Base-by-base conservation (phyloP, 2,329 filamentous ascomycete species). In the Didymosphaeria variabile region DNA sequence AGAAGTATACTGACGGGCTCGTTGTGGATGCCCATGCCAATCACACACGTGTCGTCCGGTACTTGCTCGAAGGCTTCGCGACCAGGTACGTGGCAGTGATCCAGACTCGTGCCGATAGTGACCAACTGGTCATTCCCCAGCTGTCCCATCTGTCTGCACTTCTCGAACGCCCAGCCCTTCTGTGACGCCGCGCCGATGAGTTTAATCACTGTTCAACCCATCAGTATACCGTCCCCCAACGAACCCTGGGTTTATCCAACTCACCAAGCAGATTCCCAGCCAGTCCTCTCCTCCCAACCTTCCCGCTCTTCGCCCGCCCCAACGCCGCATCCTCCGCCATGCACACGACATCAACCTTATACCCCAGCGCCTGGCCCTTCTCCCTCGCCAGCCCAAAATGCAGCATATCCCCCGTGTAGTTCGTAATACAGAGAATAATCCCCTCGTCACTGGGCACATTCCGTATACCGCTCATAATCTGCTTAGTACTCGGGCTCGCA, bases 51-150 rank as follows among this genome's bases (percentile, higher is more conserved):
- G 61, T 77, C 67, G 13, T 76, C 72, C 1, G 79, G 74, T 5
- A 85, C 79, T 0, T 80, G 77, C 64, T 85, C 81, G 59, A 86
- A 84, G 7, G 83, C 82, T 36, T 82, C 79, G 59, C 83, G 67
- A 12, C 83, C 83, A 3, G 83, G 83, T 2, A 86, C 83, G 64
- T 85, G 83, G 66, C 83, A 85, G 67, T 85, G 83, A 66, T 86
- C 83, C 17, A 86, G 65, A 53, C 80, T 82, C 13, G 82, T 81
- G 1, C 82, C 84, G 55, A 85, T 83, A 3, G 82, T 84, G 5
- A 84, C 83, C 23, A 84, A 71, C 45, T 83, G 77, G 19, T 69
- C 75, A 63, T 82, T 82, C 5, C 80, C 80, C 12, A 80, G 65
- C 38, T 79, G 73, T 13, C 81, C 82, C 59, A 84, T 79, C 61